Conservation (phyloP, 352 stramenopile genomes). For the Pythium inflatum region DNA sequence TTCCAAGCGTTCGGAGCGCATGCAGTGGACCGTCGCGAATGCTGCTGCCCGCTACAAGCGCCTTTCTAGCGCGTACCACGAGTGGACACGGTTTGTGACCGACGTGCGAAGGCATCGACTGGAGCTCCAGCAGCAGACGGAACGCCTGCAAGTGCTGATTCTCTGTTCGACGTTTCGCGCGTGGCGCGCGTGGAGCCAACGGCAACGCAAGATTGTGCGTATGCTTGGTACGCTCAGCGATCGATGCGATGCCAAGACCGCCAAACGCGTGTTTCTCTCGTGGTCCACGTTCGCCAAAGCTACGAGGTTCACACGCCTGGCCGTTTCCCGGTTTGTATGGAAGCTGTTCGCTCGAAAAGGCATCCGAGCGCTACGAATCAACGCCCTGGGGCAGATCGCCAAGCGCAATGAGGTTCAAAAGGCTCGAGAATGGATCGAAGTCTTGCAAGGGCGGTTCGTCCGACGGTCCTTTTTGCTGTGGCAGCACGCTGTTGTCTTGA, state of each 20-base stretch:
- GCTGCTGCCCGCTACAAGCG: constrained; percentile 14
- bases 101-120: constrained; percentile 33
- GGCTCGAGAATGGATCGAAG: constrained; percentile 13
- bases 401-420: background rate
- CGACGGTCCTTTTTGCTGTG: constrained; percentile 8
- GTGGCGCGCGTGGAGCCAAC: constrained; percentile 45
- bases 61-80: background rate
- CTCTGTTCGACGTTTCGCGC: constrained; percentile 62
- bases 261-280: background rate
- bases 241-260: constrained; percentile 28
- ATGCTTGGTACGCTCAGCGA: constrained; percentile 32
- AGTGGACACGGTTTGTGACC: constrained; percentile 38
- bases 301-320: background rate
- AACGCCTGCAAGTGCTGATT: constrained; percentile 62
- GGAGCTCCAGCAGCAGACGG: constrained; percentile 56
- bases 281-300: constrained; percentile 2
- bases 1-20: background rate
- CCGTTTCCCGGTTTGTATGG: background rate
- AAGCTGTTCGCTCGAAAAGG: background rate
- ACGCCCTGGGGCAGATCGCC: background rate
- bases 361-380: background rate
- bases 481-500: background rate
- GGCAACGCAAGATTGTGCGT: constrained; percentile 35
- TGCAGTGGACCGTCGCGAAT: constrained; percentile 21
- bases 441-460: constrained; percentile 6